Conservation (phyloP, 2,329 filamentous ascomycete genomes). For the Stemphylium beticola region DNA sequence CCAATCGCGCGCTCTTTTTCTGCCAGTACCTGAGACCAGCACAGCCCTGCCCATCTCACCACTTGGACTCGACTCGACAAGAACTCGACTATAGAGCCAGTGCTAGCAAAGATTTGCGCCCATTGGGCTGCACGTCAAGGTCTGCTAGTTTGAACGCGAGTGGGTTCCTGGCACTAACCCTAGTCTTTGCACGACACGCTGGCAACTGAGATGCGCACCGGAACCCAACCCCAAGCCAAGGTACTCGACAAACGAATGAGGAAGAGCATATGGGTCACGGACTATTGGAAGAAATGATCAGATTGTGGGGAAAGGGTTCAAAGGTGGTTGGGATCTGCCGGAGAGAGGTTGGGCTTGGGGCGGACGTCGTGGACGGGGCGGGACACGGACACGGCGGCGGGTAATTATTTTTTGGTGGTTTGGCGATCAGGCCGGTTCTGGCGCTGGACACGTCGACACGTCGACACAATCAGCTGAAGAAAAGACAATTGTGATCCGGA, state of each 20-base stretch:
- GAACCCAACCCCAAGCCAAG: too few species aligned
- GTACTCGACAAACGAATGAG: too few species aligned
- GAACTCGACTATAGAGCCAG: not conserved
- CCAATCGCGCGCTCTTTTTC: constrained; percentile 35
- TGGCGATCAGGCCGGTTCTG: too few species aligned
- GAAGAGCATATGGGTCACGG: too few species aligned
- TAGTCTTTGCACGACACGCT: constrained; percentile 10
- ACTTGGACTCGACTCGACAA: not conserved
- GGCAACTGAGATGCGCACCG: not conserved
- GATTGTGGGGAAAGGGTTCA: constrained; percentile 10
- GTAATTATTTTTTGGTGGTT: not conserved
- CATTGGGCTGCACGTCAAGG: too few species aligned
- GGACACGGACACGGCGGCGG: too few species aligned
- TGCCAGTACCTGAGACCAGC: constrained; percentile 33
- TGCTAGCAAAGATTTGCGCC: not conserved
- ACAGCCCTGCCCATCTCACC: constrained; percentile 27
- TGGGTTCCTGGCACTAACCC: not conserved
- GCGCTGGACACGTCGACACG: constrained; percentile 5
- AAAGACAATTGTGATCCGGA: too few species aligned
- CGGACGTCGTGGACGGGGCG: too few species aligned
- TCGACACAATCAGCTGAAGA: too few species aligned
- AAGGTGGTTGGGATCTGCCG: constrained; percentile 1
- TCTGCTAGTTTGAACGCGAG: too few species aligned
- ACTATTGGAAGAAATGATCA: constrained; percentile 1
- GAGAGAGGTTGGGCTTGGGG: constrained; percentile 6